phyloP scores from a whole-genome alignment of 2,329 filamentous ascomycete species.

The Aspergillus ochraceoroseus region DNA sequence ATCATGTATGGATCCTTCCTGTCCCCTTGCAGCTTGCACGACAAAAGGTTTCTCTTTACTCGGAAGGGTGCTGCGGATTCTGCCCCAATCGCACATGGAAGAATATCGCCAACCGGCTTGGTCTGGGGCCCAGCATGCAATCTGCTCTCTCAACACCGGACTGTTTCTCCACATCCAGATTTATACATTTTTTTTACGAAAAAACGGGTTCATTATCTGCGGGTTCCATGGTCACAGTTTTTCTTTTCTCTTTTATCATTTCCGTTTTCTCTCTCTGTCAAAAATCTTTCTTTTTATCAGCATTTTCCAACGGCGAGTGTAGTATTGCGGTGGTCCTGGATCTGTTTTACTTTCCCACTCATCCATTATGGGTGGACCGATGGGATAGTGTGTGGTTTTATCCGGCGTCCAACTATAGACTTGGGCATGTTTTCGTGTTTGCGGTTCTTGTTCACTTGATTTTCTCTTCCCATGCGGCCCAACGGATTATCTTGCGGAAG shows the following conservation, averaged over 20 bases:
- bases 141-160: no score
- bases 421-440: slow-evolving; percentile 36
- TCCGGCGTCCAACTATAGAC: slow-evolving; percentile 43
- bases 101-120: slow-evolving; percentile 4
- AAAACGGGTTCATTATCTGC: slow-evolving; percentile 10
- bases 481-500: slow-evolving; percentile 27
- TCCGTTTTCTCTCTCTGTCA: slow-evolving; percentile 8
- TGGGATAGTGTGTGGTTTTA: slow-evolving; percentile 35
- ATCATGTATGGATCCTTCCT: no score
- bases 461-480: slow-evolving; percentile 18
- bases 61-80: slow-evolving; percentile 2
- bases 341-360: slow-evolving; percentile 26
- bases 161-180: slow-evolving; percentile 10
- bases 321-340: slow-evolving; percentile 29
- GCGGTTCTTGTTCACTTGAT: slow-evolving; percentile 21
- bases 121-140: slow-evolving; percentile 7
- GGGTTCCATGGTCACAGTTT: slow-evolving; percentile 14
- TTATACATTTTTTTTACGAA: slow-evolving; percentile 18
- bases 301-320: slow-evolving; percentile 31
- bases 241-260: slow-evolving; percentile 15
- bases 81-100: background rate
- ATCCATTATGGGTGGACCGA: slow-evolving; percentile 33
- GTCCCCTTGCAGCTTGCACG: background rate
- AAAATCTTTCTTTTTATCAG: slow-evolving; percentile 25
- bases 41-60: background rate